Conservation (phyloP, 371 early-diverging fungal species). For the Mortierella sp. region DNA sequence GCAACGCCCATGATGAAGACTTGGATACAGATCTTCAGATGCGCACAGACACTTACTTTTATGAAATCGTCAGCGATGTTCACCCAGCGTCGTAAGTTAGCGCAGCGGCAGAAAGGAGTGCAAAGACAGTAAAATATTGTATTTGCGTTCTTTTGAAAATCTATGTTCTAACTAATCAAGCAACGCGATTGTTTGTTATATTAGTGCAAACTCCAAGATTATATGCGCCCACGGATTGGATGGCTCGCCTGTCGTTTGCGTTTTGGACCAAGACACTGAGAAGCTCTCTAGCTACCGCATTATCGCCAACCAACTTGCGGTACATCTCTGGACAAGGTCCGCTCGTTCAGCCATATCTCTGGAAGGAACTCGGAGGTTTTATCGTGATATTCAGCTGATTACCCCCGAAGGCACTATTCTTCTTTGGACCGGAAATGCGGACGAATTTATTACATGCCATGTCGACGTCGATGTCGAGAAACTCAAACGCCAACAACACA, state of each 20-base stretch:
- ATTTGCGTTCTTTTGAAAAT: background rate
- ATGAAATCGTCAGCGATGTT: constrained; percentile 56
- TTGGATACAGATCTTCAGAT: constrained; percentile 27
- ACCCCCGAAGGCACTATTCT: constrained; percentile 36
- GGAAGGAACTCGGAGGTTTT: constrained; percentile 59
- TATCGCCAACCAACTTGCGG: constrained; percentile 20
- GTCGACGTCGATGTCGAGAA: constrained; percentile 9
- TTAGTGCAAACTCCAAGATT: constrained; percentile 26
- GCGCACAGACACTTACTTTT: constrained; percentile 51
- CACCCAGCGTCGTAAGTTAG: constrained; percentile 39
- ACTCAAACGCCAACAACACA: background rate
- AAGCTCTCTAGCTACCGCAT: constrained; percentile 36
- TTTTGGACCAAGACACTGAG: constrained; percentile 52
- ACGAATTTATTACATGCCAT: constrained; percentile 38
- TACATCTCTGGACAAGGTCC: constrained; percentile 48
- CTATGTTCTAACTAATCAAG: background rate
- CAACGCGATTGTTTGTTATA: background rate
- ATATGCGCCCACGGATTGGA: constrained; percentile 25
- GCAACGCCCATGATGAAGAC: constrained; percentile 20
- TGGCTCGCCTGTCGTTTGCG: constrained; percentile 55
- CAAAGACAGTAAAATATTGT: background rate
- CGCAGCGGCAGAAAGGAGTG: background rate
- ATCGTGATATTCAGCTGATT: constrained; percentile 59
- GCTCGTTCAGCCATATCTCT: constrained; percentile 60
- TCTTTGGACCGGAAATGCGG: constrained; percentile 59